Evolutionary conservation across 2,329 filamentous ascomycete species (phyloP), one percentile per base, ranked within the genome.

Genomic region (Diplodia mutila): DNA sequence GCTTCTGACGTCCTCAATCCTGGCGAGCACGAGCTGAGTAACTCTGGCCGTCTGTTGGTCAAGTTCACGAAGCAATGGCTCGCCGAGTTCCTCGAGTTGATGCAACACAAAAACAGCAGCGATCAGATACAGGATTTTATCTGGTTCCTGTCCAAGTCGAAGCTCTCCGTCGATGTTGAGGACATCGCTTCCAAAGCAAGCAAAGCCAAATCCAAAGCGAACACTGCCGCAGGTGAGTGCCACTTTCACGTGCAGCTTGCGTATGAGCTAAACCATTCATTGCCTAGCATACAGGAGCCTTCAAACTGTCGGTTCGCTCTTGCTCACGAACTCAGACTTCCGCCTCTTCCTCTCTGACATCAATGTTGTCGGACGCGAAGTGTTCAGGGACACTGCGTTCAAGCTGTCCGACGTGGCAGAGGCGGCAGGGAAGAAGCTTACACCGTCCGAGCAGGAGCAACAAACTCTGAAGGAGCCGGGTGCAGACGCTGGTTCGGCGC

Each of bases 101-200:
- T 97, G 54, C 84, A 88, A 66, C 85, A 93, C 78, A 98, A 97
- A 82, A 97, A 97, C 77, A 82, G 84, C 69, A 80, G 87, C 18
- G 93, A 98, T 78, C 91, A 97, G 77, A 87, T 98, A 21, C 94
- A 98, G 77, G 92, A 97, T 73, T 91, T 97, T 70, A 84, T 97
- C 48, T 97, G 93, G 93, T 93, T 90, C 73, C 79, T 97, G 55
- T 83, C 88, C 70, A 90, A 91, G 75, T 89, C 92, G n/a, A 86
- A 87, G 39, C 81, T 95, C 6, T 86, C 86, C 1, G 79, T 94
- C 3, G 89, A 94, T 72, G 83, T 88, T 1, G 83, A 87, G 21
- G 85, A 91, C 69, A 81, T 94, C 53, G 84, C 85, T 2, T 80
- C 84, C 48, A 85, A 86, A 59, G 90, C 88, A 3, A 84, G 84